Base-by-base conservation (phyloP, 345 rosid species). In the Rhizophora apiculata region DNA sequence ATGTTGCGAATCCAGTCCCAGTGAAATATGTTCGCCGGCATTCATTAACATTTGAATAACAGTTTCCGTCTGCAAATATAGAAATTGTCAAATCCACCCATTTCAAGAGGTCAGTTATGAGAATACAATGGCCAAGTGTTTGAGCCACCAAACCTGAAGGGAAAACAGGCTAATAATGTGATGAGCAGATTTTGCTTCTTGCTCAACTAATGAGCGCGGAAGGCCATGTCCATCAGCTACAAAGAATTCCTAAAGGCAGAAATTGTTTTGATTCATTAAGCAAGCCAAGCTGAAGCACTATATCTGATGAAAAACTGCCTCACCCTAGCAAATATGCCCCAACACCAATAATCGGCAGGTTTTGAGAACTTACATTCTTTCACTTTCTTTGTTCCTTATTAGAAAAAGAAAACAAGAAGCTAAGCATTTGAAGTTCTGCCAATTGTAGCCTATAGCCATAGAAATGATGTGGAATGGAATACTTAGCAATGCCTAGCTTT, bases 221-320 rank as follows among this genome's bases (percentile, higher is more conserved):
- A 95, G 93, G 48, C 99, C 97, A 74, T 91, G 93, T 79, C 97
- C 99, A 67, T 85, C 89, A 34, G 97, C 97, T 62, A 95, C 80
- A 81, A 92, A 95, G 81, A 95, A 91, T 65, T 95, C 97, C 97
- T 95, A 73, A 56, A 71, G 63, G 71, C n/a, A 69, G 66, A 62
- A 29, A 76, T 39, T 64, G 21, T 48, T 59, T 13, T 5, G 39
- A 20, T 36, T 36, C 22, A 39, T 20, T 4, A 62, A 24, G 52
- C 66, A 37, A 22, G 66, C 48, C 32, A 67, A 8, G 56, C 49
- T 10, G 24, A n/a, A 3, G n/a, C 62, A 66, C 13, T 19, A 4
- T 2, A 26, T 52, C 10, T 21, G 9, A 22, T 67, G 21, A 31
- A 22, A 67, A 21, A 26, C 37, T 67, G 15, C 55, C 8, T 56